Evolutionary conservation across 805 yeast species (phyloP), one percentile per base, ranked within the genome.

Genomic region (Candida railenensis): DNA sequence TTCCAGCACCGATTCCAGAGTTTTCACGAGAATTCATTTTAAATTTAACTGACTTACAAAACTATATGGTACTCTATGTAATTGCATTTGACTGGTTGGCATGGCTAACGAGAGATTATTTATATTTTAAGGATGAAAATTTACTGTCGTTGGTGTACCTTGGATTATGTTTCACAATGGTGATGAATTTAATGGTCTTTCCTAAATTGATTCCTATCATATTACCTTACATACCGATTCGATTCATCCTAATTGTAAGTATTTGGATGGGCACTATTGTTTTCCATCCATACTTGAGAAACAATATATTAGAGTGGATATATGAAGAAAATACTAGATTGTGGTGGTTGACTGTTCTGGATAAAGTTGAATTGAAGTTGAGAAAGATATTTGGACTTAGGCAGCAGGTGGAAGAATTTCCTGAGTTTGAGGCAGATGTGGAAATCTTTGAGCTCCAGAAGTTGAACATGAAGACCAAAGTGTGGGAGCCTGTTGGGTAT

Each of bases 11-110:
- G 0, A 87, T 83, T 5, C 86, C 91, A 3, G 89, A 89, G 61
- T 72, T 87, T 42, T 83, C 91, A 28, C 73, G 87, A 46, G 96
- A 89, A 59, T 89, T 89, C 58, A 64, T 85, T 18, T 59, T 89
- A 47, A 89, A 89, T 59, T 69, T 87, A 55, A 87, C 95, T 1
- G 96, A 89, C 67, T 69, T 89, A 48, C 96, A 89, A 58, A 89
- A 89, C 59, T 85, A 82, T 57, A 83, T 87, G 88, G 58, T 83
- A 25, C 57, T 82, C 12, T 88, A 84, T 60, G 82, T 85, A 8
- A 61, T 68, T 11, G 65, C 72, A 0, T 89, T 83, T 74, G 92
- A 89, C 63, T 72, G 73, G 19, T 43, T 80, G 3, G 68, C 74
- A 18, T 64, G 71, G 53, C 46, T 78, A 37, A 69, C 86, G 28